Conservation (phyloP, 768 basidiomycete genomes). For the Trametes cinnabarina region DNA sequence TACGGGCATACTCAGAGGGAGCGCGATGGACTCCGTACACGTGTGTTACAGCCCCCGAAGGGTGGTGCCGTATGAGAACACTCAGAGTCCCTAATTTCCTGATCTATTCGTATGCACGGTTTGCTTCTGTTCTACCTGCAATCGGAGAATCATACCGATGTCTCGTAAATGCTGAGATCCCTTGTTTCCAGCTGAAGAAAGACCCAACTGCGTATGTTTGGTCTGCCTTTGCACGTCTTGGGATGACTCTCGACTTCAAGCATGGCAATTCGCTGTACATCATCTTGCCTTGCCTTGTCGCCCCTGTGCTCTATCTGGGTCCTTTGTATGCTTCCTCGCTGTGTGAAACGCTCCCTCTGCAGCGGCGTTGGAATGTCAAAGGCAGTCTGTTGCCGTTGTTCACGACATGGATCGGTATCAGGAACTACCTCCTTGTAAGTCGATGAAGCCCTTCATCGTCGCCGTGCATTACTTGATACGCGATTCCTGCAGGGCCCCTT, state of each 20-base stretch:
- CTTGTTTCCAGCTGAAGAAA: background rate
- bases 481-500: slow-evolving; percentile 69
- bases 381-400: slow-evolving; percentile 41
- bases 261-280: slow-evolving; percentile 13
- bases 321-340: slow-evolving; percentile 64
- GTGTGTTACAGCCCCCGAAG: too few species aligned
- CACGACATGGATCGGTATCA: slow-evolving; percentile 53
- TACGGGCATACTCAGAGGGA: too few species aligned
- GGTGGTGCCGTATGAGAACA: too few species aligned
- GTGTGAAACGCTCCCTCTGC: slow-evolving; percentile 50
- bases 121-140: too few species aligned
- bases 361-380: slow-evolving; percentile 46
- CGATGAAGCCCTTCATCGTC: too few species aligned
- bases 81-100: too few species aligned
- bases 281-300: slow-evolving; percentile 58
- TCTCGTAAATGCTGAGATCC: too few species aligned
- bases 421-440: slow-evolving; percentile 66
- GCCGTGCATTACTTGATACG: background rate
- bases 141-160: too few species aligned
- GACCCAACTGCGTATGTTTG: slow-evolving; percentile 21
- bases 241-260: slow-evolving; percentile 28
- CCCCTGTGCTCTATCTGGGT: slow-evolving; percentile 74
- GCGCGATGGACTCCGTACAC: too few species aligned
- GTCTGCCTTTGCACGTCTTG: slow-evolving; percentile 42
- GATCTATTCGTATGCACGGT: too few species aligned